A percentile compares a stretch with the other conserved stretches of the same genome.
phyloP scores from a whole-genome alignment of 345 rosid species.

The Populus tremula region DNA sequence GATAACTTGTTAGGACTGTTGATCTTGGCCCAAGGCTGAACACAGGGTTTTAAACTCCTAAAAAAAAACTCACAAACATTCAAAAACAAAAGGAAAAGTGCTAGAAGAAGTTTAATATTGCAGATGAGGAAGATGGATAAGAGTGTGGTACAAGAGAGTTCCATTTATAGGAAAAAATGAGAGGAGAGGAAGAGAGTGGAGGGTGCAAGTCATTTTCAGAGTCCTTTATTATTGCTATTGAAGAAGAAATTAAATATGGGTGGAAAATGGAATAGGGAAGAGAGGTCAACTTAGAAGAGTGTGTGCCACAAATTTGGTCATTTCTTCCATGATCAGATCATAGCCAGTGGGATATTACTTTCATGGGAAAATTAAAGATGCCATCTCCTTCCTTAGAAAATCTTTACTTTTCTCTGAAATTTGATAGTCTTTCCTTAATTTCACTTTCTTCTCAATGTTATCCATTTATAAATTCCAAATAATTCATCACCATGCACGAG shows the following conservation, averaged over 20 bases:
- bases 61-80: slow-evolving; percentile 7
- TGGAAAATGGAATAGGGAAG: neutral
- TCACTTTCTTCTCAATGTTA: slow-evolving; percentile 20
- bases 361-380: slow-evolving; percentile 22
- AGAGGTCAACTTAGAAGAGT: slow-evolving; percentile 11
- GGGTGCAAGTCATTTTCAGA: slow-evolving; percentile 21
- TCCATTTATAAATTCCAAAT: slow-evolving; percentile 1
- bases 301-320: slow-evolving; percentile 28
- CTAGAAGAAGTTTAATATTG: neutral
- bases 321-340: slow-evolving; percentile 24
- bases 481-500: slow-evolving; percentile 17
- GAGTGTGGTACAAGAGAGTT: slow-evolving; percentile 7
- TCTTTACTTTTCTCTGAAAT: neutral
- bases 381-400: neutral
- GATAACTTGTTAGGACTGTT: too few species aligned
- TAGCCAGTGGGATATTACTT: slow-evolving; percentile 23
- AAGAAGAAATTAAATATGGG: slow-evolving; percentile 1
- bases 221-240: neutral
- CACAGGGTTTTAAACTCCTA: neutral
- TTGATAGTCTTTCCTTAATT: slow-evolving; percentile 40
- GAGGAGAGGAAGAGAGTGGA: neutral
- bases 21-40: too few species aligned
- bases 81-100: slow-evolving; percentile 1
- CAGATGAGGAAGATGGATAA: slow-evolving; percentile 19
- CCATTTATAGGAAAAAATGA: slow-evolving; percentile 22